Evolutionary conservation across 129 eudicot species (phyloP).

Genomic region (Flaveria linearis): DNA sequence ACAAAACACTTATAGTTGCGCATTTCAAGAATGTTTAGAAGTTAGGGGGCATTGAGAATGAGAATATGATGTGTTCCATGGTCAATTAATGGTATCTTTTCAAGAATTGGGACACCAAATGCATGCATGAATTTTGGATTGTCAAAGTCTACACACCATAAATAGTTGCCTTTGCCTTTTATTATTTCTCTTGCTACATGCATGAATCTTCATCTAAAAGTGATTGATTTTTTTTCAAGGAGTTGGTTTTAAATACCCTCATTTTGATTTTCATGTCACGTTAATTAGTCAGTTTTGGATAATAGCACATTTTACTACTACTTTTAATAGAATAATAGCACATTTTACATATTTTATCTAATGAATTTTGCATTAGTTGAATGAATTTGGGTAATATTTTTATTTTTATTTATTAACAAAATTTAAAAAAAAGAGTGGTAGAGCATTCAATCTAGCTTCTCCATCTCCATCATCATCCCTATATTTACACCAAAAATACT

Average conservation of each 20-base stretch:
- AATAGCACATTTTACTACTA: neutral
- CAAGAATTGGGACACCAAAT: conserved; percentile 7
- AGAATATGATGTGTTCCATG: conserved; percentile 19
- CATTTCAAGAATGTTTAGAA: conserved; percentile 15
- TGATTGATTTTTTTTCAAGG: neutral
- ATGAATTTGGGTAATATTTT: neutral
- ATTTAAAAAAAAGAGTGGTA: too few species aligned
- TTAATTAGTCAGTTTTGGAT: neutral
- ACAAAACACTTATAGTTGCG: conserved; percentile 11
- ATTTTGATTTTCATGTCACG: neutral
- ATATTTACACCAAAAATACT: too few species aligned
- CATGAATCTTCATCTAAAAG: conserved; percentile 10
- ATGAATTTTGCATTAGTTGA: too few species aligned
- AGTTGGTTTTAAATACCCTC: neutral
- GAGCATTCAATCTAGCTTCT: too few species aligned
- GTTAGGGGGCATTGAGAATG: conserved; percentile 24
- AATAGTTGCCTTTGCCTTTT: conserved; percentile 9
- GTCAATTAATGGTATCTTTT: conserved; percentile 16
- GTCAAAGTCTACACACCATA: neutral
- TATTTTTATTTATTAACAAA: too few species aligned
- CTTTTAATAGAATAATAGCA: neutral
- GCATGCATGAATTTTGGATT: neutral
- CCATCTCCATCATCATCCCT: too few species aligned
- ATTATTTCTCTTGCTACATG: conserved; percentile 10
- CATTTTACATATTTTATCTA: neutral